Evolutionary conservation across 441 rosid genomes (phyloP).

Genomic region (Corymbia citriodora): DNA sequence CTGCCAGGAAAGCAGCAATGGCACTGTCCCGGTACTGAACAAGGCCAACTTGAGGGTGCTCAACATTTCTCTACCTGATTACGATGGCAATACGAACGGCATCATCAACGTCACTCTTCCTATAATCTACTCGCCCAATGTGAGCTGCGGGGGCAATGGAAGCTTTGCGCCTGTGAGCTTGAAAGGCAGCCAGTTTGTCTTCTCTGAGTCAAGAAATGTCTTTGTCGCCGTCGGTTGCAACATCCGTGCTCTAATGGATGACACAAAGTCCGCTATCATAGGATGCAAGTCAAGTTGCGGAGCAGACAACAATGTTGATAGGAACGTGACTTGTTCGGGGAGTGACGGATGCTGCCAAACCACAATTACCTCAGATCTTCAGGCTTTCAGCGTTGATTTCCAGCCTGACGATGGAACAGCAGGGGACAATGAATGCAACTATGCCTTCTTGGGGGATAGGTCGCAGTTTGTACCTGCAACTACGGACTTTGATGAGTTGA

Average conservation of each 20-base stretch:
- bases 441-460: background rate
- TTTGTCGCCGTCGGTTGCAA: background rate
- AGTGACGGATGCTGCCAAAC: background rate
- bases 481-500: background rate
- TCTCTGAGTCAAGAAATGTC: background rate
- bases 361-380: background rate
- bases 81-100: background rate
- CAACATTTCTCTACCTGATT: background rate
- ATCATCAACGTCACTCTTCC: background rate
- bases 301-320: background rate
- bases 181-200: background rate
- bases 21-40: background rate
- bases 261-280: background rate
- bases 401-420: rapidly evolving
- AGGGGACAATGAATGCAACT: background rate
- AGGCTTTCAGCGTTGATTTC: background rate
- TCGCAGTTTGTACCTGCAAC: background rate
- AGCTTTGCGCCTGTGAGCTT: background rate
- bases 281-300: background rate
- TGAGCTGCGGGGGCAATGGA: background rate
- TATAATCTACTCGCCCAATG: background rate
- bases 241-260: background rate
- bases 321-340: background rate
- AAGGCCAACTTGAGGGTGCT: background rate
- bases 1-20: background rate